phyloP scores from a whole-genome alignment of 257 asterid genomes.

The Verbascum thapsus region DNA sequence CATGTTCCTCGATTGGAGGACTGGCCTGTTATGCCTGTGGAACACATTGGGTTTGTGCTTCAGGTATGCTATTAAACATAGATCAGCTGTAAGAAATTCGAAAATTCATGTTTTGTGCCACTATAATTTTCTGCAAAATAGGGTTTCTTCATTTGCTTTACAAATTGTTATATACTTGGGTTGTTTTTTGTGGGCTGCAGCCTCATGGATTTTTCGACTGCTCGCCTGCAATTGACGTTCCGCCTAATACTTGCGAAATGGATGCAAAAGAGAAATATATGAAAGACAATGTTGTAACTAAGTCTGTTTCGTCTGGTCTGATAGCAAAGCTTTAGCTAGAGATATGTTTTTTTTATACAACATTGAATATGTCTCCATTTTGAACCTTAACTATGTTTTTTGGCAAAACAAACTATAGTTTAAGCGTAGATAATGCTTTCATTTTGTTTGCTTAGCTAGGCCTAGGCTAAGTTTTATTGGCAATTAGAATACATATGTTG shows the following conservation, averaged over 20 bases:
- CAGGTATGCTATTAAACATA: slow-evolving; percentile 60
- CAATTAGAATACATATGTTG: too few relatives aligned
- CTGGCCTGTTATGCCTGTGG: too few relatives aligned
- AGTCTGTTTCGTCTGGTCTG: slow-evolving; percentile 48
- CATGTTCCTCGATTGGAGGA: slow-evolving; percentile 94
- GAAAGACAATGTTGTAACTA: slow-evolving; percentile 53
- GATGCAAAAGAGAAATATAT: slow-evolving; percentile 70
- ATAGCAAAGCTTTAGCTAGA: slow-evolving; percentile 59
- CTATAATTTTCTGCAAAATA: too few relatives aligned
- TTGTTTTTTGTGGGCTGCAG: slow-evolving; percentile 45
- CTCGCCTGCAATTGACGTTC: slow-evolving; percentile 93
- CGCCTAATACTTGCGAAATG: slow-evolving; percentile 65
- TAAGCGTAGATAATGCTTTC: too few relatives aligned
- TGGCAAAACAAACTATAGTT: too few relatives aligned
- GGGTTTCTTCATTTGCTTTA: neutral
- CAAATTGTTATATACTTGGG: neutral
- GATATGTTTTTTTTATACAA: too few relatives aligned
- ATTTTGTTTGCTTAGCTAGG: too few relatives aligned
- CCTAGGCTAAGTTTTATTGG: too few relatives aligned
- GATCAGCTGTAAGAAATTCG: too few relatives aligned
- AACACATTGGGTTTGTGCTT: slow-evolving; percentile 85
- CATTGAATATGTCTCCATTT: too few relatives aligned
- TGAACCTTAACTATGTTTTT: too few relatives aligned
- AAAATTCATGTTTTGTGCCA: too few relatives aligned
- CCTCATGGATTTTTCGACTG: slow-evolving; percentile 97